Base-by-base conservation (phyloP, 2,329 filamentous ascomycete species). In the Aspergillus sp. region DNA sequence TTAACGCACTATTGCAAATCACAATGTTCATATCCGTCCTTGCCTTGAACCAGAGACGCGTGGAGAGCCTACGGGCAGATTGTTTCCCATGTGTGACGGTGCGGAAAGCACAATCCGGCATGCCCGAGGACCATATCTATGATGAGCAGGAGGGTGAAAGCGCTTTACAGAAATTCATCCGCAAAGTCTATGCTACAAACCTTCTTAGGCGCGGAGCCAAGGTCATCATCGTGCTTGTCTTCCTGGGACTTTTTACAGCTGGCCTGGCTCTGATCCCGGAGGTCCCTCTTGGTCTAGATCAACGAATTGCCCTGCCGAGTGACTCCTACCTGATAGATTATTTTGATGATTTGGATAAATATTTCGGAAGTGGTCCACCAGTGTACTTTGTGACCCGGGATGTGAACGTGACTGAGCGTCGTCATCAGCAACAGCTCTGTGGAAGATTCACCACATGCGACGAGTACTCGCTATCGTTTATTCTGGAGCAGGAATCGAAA, bases 11-110 rank as follows among this genome's bases (percentile, higher is more conserved):
- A n/a, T 77, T 99, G 5, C 94, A 99, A 70, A 88, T 97, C 60
- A 99, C 95, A 1, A 93, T 97, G 85, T 99, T 99, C 66, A 83
- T 96, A 36, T 93, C 95, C 1, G 87, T 97, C 3, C 80, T 99
- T 7, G 85, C 92, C 2, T 80, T 96, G 53, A 99, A 99, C 66
- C 94, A 99, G 73, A 83, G 85, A 67, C 84, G 95, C 8, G 92
- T 95, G 1, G 93, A 99, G 67, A 87, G 89, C 61, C 84, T 89
- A 50, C 85, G 93, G 22, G 90, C 91, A 45, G 94, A 99, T 70
- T 94, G 95, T 66, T 85, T 96, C 67, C 95, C 94, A 4, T 99
- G 89, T 73, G 77, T 96, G 55, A 88, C 88, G 50, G 83, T 97
- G 52, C 87, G 85, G 66, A 85, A 86, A 51, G 89, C 89, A 2